Base-by-base conservation (phyloP, 1,284 basidiomycete species). In the Grifola frondosa region DNA sequence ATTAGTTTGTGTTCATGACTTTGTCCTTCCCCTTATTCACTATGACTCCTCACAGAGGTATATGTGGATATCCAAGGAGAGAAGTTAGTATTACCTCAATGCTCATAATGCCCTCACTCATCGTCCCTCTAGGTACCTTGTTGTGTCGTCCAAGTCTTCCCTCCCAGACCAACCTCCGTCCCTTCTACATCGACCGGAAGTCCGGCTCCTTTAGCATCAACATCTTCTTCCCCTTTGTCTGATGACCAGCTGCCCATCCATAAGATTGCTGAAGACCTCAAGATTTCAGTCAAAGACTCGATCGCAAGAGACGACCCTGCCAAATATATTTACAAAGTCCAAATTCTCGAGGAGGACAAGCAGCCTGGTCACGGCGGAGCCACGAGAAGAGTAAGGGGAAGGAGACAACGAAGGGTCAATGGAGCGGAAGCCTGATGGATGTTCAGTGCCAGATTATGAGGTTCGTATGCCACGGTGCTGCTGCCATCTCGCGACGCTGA, bases 311-410 rank as follows among this genome's bases (percentile, higher is more conserved):
- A 98, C 63, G 84, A 94, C 59, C 91, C 94, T 1, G 68, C 75
- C 34, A 73, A 80, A 40, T 99, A 99, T 68, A 78, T 80, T 55
- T 99, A 99, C 70, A 85, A 83, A 63, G 84, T 96, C 15, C 86
- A 92, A 57, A 78, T 99, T 33, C 69, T 88, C 28, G 88, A 90
- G 48, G 77, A 88, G 39, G 83, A 87, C 57, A 80, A 79, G 47
- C 77, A 84, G 47, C 84, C 81, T 50, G 76, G 78, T 37, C 74
- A 77, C 36, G 78, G 80, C 55, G 81, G 54, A 73, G 70, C n/a
- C 51, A 53, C 24, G 65, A 61, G 20, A 81, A 78, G 57, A 62
- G 65, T n/a, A 61, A 71, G 42, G 63, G 62, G 40, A 72, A 76
- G 44, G 81, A 82, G 50, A 46, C 61, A 8, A 58, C 50, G 30